Base-by-base conservation (phyloP, 208 protist species). In the Wallacemonas rigidus region DNA sequence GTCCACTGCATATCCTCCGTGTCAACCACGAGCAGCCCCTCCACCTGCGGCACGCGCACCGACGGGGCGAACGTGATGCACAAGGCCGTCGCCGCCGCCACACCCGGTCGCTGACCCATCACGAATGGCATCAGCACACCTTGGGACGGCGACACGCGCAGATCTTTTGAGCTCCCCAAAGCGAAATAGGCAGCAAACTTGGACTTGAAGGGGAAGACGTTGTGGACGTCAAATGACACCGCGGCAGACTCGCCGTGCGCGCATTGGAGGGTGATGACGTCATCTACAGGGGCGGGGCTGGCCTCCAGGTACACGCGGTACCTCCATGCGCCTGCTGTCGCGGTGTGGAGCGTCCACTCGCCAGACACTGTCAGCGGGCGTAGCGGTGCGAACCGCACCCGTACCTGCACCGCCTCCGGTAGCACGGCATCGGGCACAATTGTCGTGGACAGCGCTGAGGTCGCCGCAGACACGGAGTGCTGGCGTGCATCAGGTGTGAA, bases 1-100 rank as follows among this genome's bases (percentile, higher is more conserved):
- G 86, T 85, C 94, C 94, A 98, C 77, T 96, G 91, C 92, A 98
- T 98, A 44, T 96, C 89, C 17, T 98, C 92, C 12, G 94, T 97
- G 77, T 97, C 92, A 44, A 98, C 82, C 69, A 95, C 81, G 11
- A 98, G 83, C 38, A 83, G 83, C 3, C 94, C 90, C 74, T 95
- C 90, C 60, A 88, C 80, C 71, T 88, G 81, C 58, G 90, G 84
- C 39, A 91, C 82, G 40, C 90, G 85, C 15, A 86, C 78, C 2
- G 89, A 84, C 2, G 89, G 88, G 39, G 73, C 57, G 65, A 92
- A 92, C 17, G 68, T 74, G 14, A 95, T 77, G 48, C 85, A 80
- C 38, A 95, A 26, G 3, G 75, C 47, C 36, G 86, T 91, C 54
- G 79, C 85, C 35, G 75, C 75, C 53, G 47, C 67, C 14, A 57